These are phyloP conservation scores for Epichloe glyceriae DNA, from an alignment of 2,329 filamentous ascomycete genomes.

Conservation along the genomic window DNA sequence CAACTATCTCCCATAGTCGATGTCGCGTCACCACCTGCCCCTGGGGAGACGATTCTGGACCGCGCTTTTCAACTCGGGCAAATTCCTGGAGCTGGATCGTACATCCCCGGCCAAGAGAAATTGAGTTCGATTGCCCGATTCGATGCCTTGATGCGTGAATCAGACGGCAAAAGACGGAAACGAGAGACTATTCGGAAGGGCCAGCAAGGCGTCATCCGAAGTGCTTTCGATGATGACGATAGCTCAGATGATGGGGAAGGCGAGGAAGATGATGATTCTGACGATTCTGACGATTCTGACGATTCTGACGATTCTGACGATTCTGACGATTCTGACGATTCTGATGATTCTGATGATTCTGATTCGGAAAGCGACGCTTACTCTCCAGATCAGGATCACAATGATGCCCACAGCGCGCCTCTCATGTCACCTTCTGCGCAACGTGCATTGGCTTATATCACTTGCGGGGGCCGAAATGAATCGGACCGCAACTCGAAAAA, in stretches of 20 bases:
- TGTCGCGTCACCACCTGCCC: slow-evolving; percentile 37
- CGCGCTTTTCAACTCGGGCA: slow-evolving; percentile 50
- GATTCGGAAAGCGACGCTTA: slow-evolving; percentile 29
- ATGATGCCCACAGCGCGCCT: slow-evolving; percentile 8
- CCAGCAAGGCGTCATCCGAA: slow-evolving; percentile 27
- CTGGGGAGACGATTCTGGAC: slow-evolving; percentile 54
- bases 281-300: slow-evolving; percentile 24
- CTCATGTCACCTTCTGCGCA: slow-evolving; percentile 34
- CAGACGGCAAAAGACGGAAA: slow-evolving; percentile 36
- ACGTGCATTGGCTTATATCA: slow-evolving; percentile 37
- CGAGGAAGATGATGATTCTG: slow-evolving; percentile 16
- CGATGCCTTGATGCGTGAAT: slow-evolving; percentile 51
- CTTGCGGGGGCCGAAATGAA: slow-evolving; percentile 26
- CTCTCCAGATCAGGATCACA: slow-evolving; percentile 19
- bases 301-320: slow-evolving; percentile 24
- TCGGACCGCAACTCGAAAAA: slow-evolving; percentile 15
- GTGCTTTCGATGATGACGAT: slow-evolving; percentile 38
- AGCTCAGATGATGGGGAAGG: slow-evolving; percentile 27
- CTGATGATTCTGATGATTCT: slow-evolving; percentile 25
- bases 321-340: slow-evolving; percentile 23
- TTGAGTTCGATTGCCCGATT: slow-evolving; percentile 52
- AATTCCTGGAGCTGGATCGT: slow-evolving; percentile 46
- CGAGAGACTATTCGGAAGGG: slow-evolving; percentile 22
- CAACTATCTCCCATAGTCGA: slow-evolving; percentile 22
- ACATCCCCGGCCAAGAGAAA: slow-evolving; percentile 45